Evolutionary conservation across 2,329 filamentous ascomycete genomes (phyloP).

Genomic region (Beauveria varroae): DNA sequence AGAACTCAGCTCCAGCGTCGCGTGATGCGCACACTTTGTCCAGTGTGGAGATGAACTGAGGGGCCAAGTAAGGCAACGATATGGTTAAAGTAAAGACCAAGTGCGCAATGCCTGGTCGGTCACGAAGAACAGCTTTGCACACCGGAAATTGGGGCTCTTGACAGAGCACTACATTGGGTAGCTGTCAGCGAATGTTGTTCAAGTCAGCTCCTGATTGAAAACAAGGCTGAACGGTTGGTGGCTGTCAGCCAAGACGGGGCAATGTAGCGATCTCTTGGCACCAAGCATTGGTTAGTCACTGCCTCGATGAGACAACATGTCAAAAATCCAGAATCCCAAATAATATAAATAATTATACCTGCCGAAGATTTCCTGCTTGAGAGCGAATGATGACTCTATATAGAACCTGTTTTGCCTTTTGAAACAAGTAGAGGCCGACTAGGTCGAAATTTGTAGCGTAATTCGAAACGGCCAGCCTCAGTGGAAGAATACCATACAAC

Average conservation of each 20-base stretch:
- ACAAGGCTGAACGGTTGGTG: not conserved
- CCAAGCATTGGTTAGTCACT: not conserved
- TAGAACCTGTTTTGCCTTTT: not conserved
- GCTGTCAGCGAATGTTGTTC: not conserved
- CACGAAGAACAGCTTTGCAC: not conserved
- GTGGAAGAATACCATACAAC: not conserved
- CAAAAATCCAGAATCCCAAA: rapidly evolving
- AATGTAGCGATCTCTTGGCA: not conserved
- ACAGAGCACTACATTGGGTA: not conserved
- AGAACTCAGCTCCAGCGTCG: not conserved
- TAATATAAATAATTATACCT: not conserved
- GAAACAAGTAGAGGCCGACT: not conserved
- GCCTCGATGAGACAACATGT: not conserved
- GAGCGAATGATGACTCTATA: not conserved
- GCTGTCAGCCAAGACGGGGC: not conserved
- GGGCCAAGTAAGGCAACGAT: not conserved
- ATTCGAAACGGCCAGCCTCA: not conserved
- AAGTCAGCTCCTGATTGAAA: not conserved
- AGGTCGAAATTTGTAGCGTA: not conserved
- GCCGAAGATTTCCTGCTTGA: too few species aligned
- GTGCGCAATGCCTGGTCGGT: not conserved
- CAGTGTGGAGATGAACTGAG: not conserved
- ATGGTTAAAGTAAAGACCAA: not conserved
- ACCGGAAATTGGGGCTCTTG: not conserved
- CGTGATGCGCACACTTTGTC: not conserved